A percentile compares a stretch with the other conserved stretches of the same genome.
Evolutionary conservation across 768 basidiomycete genomes (phyloP).

Genomic region (Heimioporus sp.): DNA sequence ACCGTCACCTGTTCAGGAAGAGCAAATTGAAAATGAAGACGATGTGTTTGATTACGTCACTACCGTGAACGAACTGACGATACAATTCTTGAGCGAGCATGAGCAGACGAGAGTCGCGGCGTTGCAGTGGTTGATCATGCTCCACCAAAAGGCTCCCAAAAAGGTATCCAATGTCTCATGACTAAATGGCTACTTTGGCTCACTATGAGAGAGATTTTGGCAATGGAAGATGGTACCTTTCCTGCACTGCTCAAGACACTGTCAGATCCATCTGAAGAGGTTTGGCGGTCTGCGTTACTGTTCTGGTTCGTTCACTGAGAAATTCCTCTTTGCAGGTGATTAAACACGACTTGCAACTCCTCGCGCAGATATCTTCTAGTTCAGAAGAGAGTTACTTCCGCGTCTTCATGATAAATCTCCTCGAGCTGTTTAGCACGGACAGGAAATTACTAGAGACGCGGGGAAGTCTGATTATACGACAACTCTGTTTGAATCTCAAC

Average conservation of each 20-base stretch:
- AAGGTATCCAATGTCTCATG: conserved; percentile 51
- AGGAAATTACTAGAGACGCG: conserved; percentile 83
- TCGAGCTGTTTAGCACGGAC: conserved; percentile 95
- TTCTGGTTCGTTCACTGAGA: neutral
- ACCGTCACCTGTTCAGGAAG: conserved; percentile 29
- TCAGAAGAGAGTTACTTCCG: conserved; percentile 97
- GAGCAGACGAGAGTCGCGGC: conserved; percentile 96
- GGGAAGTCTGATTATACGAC: conserved; percentile 93
- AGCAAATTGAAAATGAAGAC: conserved; percentile 60
- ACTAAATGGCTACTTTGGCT: neutral
- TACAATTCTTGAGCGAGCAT: conserved; percentile 94
- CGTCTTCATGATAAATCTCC: conserved; percentile 90
- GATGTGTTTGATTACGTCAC: conserved; percentile 82
- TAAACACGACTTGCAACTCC: conserved; percentile 91
- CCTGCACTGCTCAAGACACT: conserved; percentile 92
- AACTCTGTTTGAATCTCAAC: conserved; percentile 90
- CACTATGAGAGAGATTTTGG: conserved; percentile 63
- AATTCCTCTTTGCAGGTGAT: conserved; percentile 62
- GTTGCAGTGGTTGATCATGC: conserved; percentile 96
- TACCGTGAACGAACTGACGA: conserved; percentile 88
- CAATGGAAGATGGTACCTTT: conserved; percentile 96
- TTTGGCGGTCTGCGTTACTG: conserved; percentile 24
- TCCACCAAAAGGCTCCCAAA: conserved; percentile 96
- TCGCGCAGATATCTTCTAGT: conserved; percentile 95
- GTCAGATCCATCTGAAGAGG: conserved; percentile 96